phyloP scores from a whole-genome alignment of 78 protist genomes.

The Polysphondylium violaceum region DNA sequence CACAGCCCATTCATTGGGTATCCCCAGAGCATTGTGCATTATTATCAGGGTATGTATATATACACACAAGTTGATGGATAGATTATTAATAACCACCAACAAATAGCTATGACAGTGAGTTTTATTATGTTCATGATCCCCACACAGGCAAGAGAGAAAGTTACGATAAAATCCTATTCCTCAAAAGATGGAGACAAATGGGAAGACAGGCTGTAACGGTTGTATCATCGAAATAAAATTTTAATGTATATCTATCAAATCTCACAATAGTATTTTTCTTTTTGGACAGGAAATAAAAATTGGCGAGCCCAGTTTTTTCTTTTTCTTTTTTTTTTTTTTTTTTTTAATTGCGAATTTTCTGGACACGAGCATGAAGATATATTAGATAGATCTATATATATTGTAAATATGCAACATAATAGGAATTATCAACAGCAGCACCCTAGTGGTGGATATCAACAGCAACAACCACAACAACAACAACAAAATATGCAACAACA shows the following conservation, averaged over 20 bases:
- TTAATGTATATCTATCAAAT: no score
- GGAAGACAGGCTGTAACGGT: conserved; percentile 72
- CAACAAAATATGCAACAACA: not conserved
- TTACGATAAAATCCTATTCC: conserved; percentile 33
- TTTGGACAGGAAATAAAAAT: no score
- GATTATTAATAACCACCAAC: not conserved
- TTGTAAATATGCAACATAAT: no score
- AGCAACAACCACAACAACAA: not conserved
- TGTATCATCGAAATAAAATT: not conserved
- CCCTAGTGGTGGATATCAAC: no score
- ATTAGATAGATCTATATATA: no score
- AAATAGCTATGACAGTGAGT: not conserved
- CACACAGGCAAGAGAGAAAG: conserved; percentile 64
- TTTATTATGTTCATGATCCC: conserved; percentile 32
- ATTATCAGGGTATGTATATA: conserved; percentile 21
- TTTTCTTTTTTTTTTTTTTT: no score
- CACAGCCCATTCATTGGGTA: conserved; percentile 34
- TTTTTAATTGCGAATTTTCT: no score
- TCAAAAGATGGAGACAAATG: conserved; percentile 74
- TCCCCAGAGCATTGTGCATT: conserved; percentile 72
- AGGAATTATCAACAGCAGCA: not conserved
- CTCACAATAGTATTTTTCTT: no score
- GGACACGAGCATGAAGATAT: no score
- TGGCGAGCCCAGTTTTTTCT: no score
- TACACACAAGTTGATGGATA: not conserved